phyloP scores from a whole-genome alignment of 257 asterid species.

The Thymus quinquecostatus region DNA sequence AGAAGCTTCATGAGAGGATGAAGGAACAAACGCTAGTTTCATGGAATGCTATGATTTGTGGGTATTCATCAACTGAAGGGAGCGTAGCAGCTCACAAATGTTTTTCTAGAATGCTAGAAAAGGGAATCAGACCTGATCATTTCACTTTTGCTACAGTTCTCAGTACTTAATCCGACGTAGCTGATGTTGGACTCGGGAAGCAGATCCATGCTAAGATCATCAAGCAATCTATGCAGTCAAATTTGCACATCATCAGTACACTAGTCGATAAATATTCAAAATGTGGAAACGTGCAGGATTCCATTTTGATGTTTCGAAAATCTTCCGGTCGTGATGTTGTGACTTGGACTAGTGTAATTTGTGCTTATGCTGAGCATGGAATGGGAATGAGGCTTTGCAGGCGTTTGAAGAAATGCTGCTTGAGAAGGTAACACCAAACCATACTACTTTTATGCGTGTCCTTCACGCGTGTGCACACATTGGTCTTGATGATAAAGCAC shows the following conservation, averaged over 20 bases:
- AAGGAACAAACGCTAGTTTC: constrained; percentile 48
- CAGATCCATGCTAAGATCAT: constrained; percentile 86
- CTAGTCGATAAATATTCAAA: constrained; percentile 95
- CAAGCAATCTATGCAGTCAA: constrained; percentile 59
- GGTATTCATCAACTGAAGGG: constrained; percentile 65
- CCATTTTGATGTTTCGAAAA: constrained; percentile 66
- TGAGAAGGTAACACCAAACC: constrained; percentile 60
- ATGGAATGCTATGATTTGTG: constrained; percentile 86
- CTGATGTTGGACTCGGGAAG: constrained; percentile 79
- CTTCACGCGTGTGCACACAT: constrained; percentile 88
- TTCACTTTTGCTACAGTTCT: constrained; percentile 79
- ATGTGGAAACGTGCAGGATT: constrained; percentile 80
- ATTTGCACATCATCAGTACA: constrained; percentile 64
- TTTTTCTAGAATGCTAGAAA: constrained; percentile 21
- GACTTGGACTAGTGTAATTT: constrained; percentile 81
- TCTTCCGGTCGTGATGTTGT: constrained; percentile 60
- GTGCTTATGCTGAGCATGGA: constrained; percentile 83
- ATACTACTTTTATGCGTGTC: constrained; percentile 83
- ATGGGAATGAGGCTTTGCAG: constrained; percentile 30
- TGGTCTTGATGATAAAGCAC: constrained; percentile 34
- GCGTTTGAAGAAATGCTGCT: constrained; percentile 57
- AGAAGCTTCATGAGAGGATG: constrained; percentile 63
- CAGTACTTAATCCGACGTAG: constrained; percentile 79
- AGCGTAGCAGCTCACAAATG: constrained; percentile 75
- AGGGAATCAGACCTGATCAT: no score